Evolutionary conservation across 176 grass and related monocot genomes (phyloP).

Genomic region (Avena atlantica): DNA sequence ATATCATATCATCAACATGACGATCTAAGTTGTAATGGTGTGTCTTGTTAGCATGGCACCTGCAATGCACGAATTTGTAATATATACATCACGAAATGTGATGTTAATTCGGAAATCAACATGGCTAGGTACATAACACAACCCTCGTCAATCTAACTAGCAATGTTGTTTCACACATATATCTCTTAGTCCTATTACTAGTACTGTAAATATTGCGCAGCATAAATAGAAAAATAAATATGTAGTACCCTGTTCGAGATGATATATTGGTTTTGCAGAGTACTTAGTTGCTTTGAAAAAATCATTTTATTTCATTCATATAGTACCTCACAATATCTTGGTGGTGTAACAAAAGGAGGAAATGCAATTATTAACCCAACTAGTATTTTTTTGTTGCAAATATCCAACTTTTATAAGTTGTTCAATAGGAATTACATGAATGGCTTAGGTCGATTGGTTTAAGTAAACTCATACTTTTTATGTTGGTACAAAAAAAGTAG

Average conservation of each 20-base stretch:
- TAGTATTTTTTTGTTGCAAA: background rate
- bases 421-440: background rate
- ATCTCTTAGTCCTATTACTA: background rate
- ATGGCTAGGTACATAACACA: too few relatives aligned
- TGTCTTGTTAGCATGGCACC: too few relatives aligned
- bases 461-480: background rate
- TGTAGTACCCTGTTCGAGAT: background rate
- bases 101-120: too few relatives aligned
- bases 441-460: background rate
- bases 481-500: background rate
- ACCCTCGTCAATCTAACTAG: too few relatives aligned
- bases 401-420: background rate
- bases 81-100: too few relatives aligned
- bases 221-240: background rate
- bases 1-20: too few relatives aligned
- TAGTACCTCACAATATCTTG: background rate
- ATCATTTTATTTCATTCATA: background rate
- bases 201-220: background rate
- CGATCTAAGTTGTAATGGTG: too few relatives aligned
- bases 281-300: background rate
- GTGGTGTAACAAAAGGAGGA: background rate
- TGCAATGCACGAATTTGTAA: too few relatives aligned
- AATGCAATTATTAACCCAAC: background rate
- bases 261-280: background rate
- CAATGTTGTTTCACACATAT: background rate